Conservation (phyloP, 2,329 filamentous ascomycete species). For the Decorospora gaudefroyi region DNA sequence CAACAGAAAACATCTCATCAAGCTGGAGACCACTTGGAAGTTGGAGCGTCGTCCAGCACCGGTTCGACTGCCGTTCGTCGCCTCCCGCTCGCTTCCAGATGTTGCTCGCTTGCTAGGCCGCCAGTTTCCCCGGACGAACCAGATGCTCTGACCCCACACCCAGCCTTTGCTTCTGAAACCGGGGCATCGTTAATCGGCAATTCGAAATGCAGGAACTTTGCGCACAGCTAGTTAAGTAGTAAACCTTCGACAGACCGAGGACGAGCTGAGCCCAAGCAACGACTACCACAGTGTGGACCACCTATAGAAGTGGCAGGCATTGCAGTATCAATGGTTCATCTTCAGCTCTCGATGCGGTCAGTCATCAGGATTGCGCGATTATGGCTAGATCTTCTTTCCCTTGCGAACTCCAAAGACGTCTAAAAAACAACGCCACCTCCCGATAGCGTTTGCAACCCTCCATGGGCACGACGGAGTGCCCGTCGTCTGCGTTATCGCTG, state of each 20-base stretch:
- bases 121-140: slow-evolving; percentile 23
- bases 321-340: neutral
- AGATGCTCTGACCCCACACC: slow-evolving; percentile 17
- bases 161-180: slow-evolving; percentile 18
- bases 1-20: slow-evolving; percentile 16
- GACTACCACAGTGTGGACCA: neutral
- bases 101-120: slow-evolving; percentile 8
- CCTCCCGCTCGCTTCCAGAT: slow-evolving; percentile 15
- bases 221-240: slow-evolving; percentile 13
- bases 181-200: slow-evolving; percentile 8
- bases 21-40: slow-evolving; percentile 13
- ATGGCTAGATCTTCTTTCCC: slow-evolving; percentile 6
- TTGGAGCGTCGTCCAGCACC: slow-evolving; percentile 2
- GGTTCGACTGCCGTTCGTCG: slow-evolving; percentile 12
- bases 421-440: slow-evolving; percentile 11
- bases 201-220: slow-evolving; percentile 15
- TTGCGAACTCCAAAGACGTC: slow-evolving; percentile 3
- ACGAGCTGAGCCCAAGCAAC: no score
- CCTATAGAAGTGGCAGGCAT: neutral
- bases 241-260: no score
- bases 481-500: slow-evolving; percentile 6
- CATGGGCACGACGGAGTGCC: slow-evolving; percentile 11
- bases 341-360: slow-evolving; percentile 1
- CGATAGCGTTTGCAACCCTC: slow-evolving; percentile 13
- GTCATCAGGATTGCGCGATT: no score